Percentiles rank a stretch among this genome's conserved stretches.
phyloP scores from a whole-genome alignment of 1,284 basidiomycete genomes.

The Coniophora puteana region DNA sequence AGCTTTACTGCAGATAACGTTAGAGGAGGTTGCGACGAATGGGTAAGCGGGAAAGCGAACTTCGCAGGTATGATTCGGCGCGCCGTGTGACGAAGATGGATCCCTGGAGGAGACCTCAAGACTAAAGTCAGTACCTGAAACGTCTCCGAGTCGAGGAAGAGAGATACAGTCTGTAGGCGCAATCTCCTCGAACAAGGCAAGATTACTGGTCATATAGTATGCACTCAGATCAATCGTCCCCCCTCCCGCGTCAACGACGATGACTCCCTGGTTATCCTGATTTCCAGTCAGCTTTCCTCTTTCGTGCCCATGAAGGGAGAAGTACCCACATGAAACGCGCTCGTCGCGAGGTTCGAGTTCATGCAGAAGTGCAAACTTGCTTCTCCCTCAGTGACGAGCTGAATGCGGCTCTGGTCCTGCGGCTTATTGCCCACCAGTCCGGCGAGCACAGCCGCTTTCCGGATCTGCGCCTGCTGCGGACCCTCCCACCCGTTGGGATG shows the following conservation, averaged over 20 bases:
- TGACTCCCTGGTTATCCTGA: conserved; percentile 33
- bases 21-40: conserved; percentile 11
- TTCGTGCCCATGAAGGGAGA: conserved; percentile 7
- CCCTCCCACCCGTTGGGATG: conserved; percentile 48
- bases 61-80: conserved; percentile 32
- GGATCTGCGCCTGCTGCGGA: conserved; percentile 35
- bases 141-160: rapidly evolving
- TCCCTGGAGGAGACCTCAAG: conserved; percentile 31
- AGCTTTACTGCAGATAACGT: conserved; percentile 26
- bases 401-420: conserved; percentile 31
- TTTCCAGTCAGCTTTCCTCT: conserved; percentile 15
- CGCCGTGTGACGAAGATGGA: conserved; percentile 39
- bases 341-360: conserved; percentile 30
- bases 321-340: conserved; percentile 25
- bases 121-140: conserved; percentile 9
- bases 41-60: conserved; percentile 14
- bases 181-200: conserved; percentile 34
- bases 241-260: conserved; percentile 56
- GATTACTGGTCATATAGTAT: conserved; percentile 32
- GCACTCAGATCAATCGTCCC: conserved; percentile 55
- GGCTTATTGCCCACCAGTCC: conserved; percentile 25
- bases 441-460: conserved; percentile 31
- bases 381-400: conserved; percentile 48
- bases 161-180: conserved; percentile 38
- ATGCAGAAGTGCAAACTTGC: conserved; percentile 47